Evolutionary conservation across 495 filamentous ascomycete species (phyloP), one percentile per base, ranked within the genome.

Genomic region (Penicillium taxi): DNA sequence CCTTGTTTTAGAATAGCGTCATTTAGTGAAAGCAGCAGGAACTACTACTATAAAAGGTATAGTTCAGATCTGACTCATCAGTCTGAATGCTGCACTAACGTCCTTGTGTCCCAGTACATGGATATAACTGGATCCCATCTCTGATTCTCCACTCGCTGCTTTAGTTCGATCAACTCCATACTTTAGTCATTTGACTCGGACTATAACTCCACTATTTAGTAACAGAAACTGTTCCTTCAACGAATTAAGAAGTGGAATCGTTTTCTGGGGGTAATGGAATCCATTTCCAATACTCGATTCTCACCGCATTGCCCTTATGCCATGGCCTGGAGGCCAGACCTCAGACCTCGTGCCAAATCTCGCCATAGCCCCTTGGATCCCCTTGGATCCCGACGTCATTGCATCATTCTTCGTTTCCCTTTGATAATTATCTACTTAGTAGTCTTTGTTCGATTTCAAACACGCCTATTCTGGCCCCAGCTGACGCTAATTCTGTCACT

Each of bases 161-260:
- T 50, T 50, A 36, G 28, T 4, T 12, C 3, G 6, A n/a, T 13
- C 24, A 12, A 32, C 29, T 11, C 24, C 20, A 18, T 23, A 12
- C 19, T n/a, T 37, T 23, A 14, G 38, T 62, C 58, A 59, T 55
- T 51, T 62, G 58, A 59, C 55, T 33, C 32, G 32, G 23, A 22
- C 37, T 17, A 31, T 16, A 5, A 25, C 35, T 33, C 42, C 40
- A 45, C 40, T 38, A 26, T 30, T 39, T 19, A 27, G 63, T 65
- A 67, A 67, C 45, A 62, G 55, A 64, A 67, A 67, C 45, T 40
- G 30, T 16, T 3, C 2, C 2, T 2, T 33, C 32, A 32, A 34
- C 24, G 32, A 38, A 49, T 42, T 42, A 42, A 42, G 47, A 23
- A 39, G 38, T 8, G 19, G 28, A 27, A 32, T 31, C 37, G 28